phyloP scores from a whole-genome alignment of 139 green algal species.

The Chlorella vulgaris region DNA sequence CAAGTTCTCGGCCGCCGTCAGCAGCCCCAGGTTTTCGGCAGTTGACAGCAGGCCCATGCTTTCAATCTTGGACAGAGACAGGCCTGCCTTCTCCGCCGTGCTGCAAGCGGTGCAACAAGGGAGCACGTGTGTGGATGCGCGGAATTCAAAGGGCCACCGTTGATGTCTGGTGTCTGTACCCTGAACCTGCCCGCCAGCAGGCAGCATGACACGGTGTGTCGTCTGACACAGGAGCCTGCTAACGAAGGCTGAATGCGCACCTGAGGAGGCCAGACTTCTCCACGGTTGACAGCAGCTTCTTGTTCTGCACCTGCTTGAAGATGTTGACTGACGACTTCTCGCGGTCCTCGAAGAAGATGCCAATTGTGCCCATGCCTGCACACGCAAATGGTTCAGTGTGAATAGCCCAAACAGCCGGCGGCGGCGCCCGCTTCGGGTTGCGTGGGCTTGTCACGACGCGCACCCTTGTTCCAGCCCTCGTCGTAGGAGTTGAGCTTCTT shows the following conservation, averaged over 20 bases:
- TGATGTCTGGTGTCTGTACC: too few relatives aligned
- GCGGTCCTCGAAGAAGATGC: constrained; percentile 54
- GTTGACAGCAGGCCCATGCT: constrained; percentile 58
- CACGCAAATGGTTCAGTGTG: too few relatives aligned
- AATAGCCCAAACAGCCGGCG: too few relatives aligned
- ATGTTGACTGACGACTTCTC: constrained; percentile 48
- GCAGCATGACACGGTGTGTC: too few relatives aligned
- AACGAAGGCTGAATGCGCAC: too few relatives aligned
- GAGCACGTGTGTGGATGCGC: neutral
- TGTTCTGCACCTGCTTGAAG: constrained; percentile 57
- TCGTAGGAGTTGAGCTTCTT: constrained; percentile 47
- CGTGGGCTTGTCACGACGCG: too few relatives aligned
- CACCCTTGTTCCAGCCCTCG: constrained; percentile 43
- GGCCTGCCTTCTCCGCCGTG: constrained; percentile 59
- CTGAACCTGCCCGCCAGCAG: too few relatives aligned
- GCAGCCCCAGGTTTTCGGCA: constrained; percentile 60
- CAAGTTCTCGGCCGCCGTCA: constrained; percentile 50
- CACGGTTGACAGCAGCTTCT: constrained; percentile 85
- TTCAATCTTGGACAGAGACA: constrained; percentile 65
- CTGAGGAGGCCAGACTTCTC: constrained; percentile 75
- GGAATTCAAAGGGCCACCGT: too few relatives aligned
- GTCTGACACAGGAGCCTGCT: too few relatives aligned
- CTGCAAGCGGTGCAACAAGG: neutral
- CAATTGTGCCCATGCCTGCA: constrained; percentile 48
- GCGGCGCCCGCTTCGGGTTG: neutral